Base-by-base conservation (phyloP, 2,329 filamentous ascomycete genomes). In the Didymella arachidicola region DNA sequence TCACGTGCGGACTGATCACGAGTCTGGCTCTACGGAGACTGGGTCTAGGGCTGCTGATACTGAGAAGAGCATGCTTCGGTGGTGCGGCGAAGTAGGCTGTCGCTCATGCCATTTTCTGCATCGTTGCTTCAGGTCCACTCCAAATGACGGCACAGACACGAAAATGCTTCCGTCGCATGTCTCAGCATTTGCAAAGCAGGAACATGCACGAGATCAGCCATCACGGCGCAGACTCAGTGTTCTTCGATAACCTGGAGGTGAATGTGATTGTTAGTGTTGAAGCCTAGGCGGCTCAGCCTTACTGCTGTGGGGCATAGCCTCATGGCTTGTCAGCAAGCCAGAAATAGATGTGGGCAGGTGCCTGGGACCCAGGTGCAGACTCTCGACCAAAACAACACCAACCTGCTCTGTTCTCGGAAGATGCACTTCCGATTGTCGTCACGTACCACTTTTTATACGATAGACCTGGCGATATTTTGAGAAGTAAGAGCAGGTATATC, bases 291-390 rank as follows among this genome's bases (percentile, higher is more conserved):
- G 57, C 43, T 49, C 48, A 57, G 59, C 52, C 60, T 68, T 70
- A 47, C 22, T n/a, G 36, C 36, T 8, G 26, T 43, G 38, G 42
- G 54, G 52, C 56, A 53, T 53, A 58, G 63, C 63, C 44, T 41
- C 43, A 53, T 32, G 56, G 57, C 59, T 61, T 64, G 67, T 71
- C 66, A 70, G 65, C 68, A 56, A 11, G 39, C 39, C 68, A 70
- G 63, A 71, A 70, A 69, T 71, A 70, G 68, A 62, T 26, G 3
- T 36, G 32, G 32, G 22, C 29, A 70, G 68, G 61, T 30, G 22
- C 29, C 41, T 34, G 36, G 36, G 36, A 42, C 29, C 48, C 45
- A 43, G 22, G 36, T 26, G 50, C 46, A 47, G 55, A 19, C 25
- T 18, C 10, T 36, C 46, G 27, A 38, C 38, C 38, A 49, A 55